These are phyloP conservation scores for Pouteria campechiana DNA, from an alignment of 179 eudicot genomes.

Conservation along the genomic window DNA sequence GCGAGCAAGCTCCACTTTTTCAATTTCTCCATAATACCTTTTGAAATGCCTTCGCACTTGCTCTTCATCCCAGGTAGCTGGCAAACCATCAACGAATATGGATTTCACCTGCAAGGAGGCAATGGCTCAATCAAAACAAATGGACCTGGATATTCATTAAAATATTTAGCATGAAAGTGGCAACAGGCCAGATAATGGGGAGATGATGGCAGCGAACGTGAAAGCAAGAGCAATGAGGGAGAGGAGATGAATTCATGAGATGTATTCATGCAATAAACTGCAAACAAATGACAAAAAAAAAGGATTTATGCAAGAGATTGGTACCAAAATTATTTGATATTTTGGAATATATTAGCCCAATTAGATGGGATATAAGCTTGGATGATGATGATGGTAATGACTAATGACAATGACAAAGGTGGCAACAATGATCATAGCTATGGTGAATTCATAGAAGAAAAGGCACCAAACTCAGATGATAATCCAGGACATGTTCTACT, in stretches of 20 bases:
- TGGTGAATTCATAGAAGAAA: neutral
- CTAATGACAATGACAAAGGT: too few relatives aligned
- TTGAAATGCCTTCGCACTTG: conserved; percentile 61
- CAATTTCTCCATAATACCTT: conserved; percentile 59
- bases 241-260: neutral
- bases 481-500: conserved; percentile 9
- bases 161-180: neutral
- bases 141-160: neutral
- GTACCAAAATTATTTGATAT: too few relatives aligned
- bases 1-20: conserved; percentile 92
- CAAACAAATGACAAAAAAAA: too few relatives aligned
- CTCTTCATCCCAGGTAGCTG: conserved; percentile 94
- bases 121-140: conserved; percentile 1
- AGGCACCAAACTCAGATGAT: neutral
- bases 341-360: too few relatives aligned
- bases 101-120: conserved; percentile 58
- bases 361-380: conserved; percentile 1
- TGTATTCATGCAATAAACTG: neutral
- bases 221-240: neutral
- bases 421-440: neutral
- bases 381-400: neutral
- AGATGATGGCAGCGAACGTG: neutral
- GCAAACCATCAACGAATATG: conserved; percentile 83
- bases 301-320: too few relatives aligned
- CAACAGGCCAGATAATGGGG: neutral